phyloP scores from a whole-genome alignment of 202 grass and related monocot species.

The Alloteropsis angusta region DNA sequence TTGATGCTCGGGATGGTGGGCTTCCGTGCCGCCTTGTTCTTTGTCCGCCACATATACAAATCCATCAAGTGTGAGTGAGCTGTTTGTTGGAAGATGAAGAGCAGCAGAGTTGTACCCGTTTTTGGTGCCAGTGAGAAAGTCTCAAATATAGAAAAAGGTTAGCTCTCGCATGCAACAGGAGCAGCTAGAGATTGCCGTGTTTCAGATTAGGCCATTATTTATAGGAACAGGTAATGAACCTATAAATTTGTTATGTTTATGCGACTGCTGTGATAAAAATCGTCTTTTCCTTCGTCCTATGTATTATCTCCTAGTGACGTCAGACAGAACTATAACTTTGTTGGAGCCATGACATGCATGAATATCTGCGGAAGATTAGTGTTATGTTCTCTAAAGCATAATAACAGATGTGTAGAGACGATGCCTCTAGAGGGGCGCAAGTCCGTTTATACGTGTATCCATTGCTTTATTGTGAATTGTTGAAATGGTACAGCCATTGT shows the following conservation, averaged over 20 bases:
- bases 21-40: constrained; percentile 83
- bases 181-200: constrained; percentile 45
- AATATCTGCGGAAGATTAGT: constrained; percentile 21
- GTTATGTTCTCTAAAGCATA: constrained; percentile 20
- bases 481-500: neutral
- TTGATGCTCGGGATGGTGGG: constrained; percentile 93
- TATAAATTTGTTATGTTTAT: constrained; percentile 54
- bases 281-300: constrained; percentile 24
- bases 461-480: neutral
- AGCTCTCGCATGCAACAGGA: constrained; percentile 42
- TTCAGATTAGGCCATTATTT: constrained; percentile 60
- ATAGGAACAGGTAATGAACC: constrained; percentile 56
- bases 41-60: constrained; percentile 96
- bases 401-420: constrained; percentile 31
- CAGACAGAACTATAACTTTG: constrained; percentile 24
- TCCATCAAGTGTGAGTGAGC: constrained; percentile 94
- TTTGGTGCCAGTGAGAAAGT: constrained; percentile 45
- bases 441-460: constrained; percentile 9
- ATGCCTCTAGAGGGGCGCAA: neutral
- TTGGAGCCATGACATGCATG: constrained; percentile 30
- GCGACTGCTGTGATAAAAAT: constrained; percentile 36
- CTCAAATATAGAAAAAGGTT: constrained; percentile 58
- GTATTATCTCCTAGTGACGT: constrained; percentile 33
- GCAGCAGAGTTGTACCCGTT: constrained; percentile 49
- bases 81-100: constrained; percentile 21